Evolutionary conservation across 805 yeast species (phyloP), one percentile per base, ranked within the genome.

Genomic region (Nakazawaea pomicola): DNA sequence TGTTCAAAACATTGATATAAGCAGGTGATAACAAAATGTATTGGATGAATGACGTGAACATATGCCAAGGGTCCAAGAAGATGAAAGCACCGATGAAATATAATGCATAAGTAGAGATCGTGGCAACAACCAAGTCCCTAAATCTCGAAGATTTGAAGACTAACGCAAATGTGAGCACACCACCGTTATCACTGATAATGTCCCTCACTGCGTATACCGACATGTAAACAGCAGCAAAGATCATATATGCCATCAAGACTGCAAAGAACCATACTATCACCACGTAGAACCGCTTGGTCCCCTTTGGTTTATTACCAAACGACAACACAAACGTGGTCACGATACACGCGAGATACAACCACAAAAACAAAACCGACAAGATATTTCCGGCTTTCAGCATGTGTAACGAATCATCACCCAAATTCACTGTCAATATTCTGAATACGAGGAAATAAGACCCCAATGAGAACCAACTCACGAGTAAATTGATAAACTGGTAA

Each of bases 281-380:
- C 38, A 82, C 58, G 57, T 93, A 91, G 53, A 89, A 83, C 52
- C 67, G 72, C 45, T 80, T 78, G 0, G 98, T 87, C 21, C 98
- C 97, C 49, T 83, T 76, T 1, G 99, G 98, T 27, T 95, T 80
- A 59, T 91, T 91, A 54, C 99, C 99, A 60, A 91, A 83, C 2
- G 96, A 83, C 44, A 91, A 65, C 30, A 91, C 87, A 63, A 91
- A 90, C 5, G 95, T 87, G 8, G 91, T 78, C 19, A 88, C 82
- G 1, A 93, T 64, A 12, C 90, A 82, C 1, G 83, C 82, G 43
- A 83, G 76, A 54, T 90, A 91, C 17, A 90, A 59, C 95, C 97
- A 90, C 7, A 90, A 67, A 48, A 89, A 80, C 0, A 86, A 74
- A 3, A 86, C 84, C 2, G 95, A 80, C 21, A 91, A 64, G 42